phyloP scores from a whole-genome alignment of 129 eudicot species.

The carrot (Daucus carota) region DH1_v3.0 NC_030385.2:7260501-7261000 shows the following conservation, averaged over 20 bases:
- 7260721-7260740: constrained; percentile 94
- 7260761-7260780: neutral
- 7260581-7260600: no score
- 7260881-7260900: neutral
- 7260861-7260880: neutral
- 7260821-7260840: no score
- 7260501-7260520: no score
- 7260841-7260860: neutral
- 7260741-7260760: constrained; percentile 1
- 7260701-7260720: constrained; percentile 64
- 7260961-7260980: neutral
- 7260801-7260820: neutral
- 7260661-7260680: constrained; percentile 82
- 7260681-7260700: constrained; percentile 59
- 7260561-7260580: no score
- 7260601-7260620: no score
- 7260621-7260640: no score
- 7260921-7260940: neutral
- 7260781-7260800: neutral
- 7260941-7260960: neutral
- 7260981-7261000: constrained; percentile 89
- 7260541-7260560: no score
- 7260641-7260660: no score
- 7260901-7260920: neutral
- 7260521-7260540: no score